Percentiles rank a stretch among this genome's conserved stretches.
These are phyloP conservation scores for Rosa hybrid DNA, from an alignment of 331 rosid genomes.

Conservation along the genomic window DNA sequence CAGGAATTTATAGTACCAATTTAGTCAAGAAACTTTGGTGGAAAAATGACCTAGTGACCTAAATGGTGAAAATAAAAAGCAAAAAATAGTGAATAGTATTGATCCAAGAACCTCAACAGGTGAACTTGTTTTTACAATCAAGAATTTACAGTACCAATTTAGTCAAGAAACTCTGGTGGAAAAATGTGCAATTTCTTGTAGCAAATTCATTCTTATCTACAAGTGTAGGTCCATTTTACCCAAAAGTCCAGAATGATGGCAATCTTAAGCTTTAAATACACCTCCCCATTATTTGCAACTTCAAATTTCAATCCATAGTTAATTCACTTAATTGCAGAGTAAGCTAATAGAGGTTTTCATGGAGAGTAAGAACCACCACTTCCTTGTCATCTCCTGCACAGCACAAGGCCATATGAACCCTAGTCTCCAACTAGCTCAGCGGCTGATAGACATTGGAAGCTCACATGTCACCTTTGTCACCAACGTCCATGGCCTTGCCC, in stretches of 20 bases:
- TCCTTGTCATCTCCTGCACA: slow-evolving; percentile 25
- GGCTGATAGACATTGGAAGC: slow-evolving; percentile 21
- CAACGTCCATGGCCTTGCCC: slow-evolving; percentile 9
- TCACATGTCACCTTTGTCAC: slow-evolving; percentile 37
- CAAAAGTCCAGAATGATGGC: neutral
- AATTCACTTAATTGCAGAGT: neutral
- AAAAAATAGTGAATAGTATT: no score
- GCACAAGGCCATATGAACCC: slow-evolving; percentile 45
- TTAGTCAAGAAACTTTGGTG: neutral
- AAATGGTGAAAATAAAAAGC: no score
- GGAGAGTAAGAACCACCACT: slow-evolving; percentile 10
- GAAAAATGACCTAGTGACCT: neutral
- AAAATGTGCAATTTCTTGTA: neutral
- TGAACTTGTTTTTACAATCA: no score
- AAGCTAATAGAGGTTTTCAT: neutral
- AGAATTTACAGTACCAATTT: neutral
- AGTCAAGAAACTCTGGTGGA: neutral
- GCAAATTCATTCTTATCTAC: neutral
- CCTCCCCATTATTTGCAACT: neutral
- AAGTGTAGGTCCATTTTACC: neutral
- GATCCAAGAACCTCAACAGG: no score
- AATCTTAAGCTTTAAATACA: neutral
- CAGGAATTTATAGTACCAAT: neutral
- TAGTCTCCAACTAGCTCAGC: slow-evolving; percentile 37
- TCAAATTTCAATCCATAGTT: neutral